Evolutionary conservation across 2,329 filamentous ascomycete genomes (phyloP), one percentile per base, ranked within the genome.

Genomic region (Claviceps spartinae): DNA sequence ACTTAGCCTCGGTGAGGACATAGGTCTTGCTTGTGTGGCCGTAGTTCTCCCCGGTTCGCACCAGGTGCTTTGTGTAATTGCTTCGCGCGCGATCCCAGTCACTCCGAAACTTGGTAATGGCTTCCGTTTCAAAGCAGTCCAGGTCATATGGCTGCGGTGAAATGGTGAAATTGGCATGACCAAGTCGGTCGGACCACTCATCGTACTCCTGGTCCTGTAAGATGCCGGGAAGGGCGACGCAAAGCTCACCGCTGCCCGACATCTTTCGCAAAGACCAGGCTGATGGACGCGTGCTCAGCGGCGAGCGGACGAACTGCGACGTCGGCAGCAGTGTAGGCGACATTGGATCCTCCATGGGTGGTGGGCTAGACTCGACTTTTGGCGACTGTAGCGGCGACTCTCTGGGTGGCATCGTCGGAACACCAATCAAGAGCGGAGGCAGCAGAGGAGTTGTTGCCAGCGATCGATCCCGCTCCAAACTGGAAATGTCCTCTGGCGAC

Each of bases 121-220:
- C 65, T 4, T 78, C 74, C 9, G 82, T 62, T 57, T 85, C 81
- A 56, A 79, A 79, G 2, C 63, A 63, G 16, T 81, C 76, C 0
- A 88, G 84, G 8, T 79, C 67, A 62, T 95, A 95, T 0, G 90
- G 91, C 63, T 83, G 79, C 0, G 90, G 90, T 22, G 79, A 72
- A 59, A 97, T 94, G 60, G 80, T 90, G 65, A 94, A 96, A 70
- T 97, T 95, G 57, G 90, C 90, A 64, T 97, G 90, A 30, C 91
- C 91, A 14, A 97, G 79, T 52, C 81, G 82, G 62, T 85, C 80
- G 1, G 87, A 85, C 91, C 91, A 96, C 58, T 84, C 81, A 63
- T 95, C 88, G 48, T 82, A 75, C 5, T 82, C 79, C 51, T 85
- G 79, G 36, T 82, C 79, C 52, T 85, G 80, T 36, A 83, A 71